These are phyloP conservation scores for Astragalus glycyphyllos DNA, from an alignment of 306 rosid species.

Conservation along the genomic window DNA sequence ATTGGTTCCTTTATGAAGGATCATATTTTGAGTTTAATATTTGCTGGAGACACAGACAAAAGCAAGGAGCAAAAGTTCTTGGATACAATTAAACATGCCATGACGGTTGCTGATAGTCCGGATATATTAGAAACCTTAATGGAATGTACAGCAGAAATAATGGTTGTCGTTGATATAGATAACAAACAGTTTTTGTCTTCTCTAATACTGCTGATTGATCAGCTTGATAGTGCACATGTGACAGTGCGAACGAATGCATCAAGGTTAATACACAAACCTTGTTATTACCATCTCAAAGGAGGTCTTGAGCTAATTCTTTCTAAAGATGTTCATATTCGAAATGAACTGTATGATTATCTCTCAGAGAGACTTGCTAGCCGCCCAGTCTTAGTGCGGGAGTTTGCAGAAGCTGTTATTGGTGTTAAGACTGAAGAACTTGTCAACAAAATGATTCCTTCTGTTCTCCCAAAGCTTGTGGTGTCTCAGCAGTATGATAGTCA, in stretches of 20 bases:
- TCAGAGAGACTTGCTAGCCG: slow-evolving; percentile 68
- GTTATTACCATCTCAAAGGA: slow-evolving; percentile 76
- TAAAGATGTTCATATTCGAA: slow-evolving; percentile 74
- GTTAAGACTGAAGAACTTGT: slow-evolving; percentile 77
- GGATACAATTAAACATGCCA: slow-evolving; percentile 64
- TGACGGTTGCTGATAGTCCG: slow-evolving; percentile 60
- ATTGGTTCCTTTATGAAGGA: slow-evolving; percentile 73
- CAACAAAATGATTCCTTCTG: slow-evolving; percentile 83
- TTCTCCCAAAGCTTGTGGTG: slow-evolving; percentile 91
- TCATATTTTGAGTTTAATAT: slow-evolving; percentile 61
- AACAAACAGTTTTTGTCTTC: slow-evolving; percentile 64
- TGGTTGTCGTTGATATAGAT: slow-evolving; percentile 70
- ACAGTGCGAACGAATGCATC: slow-evolving; percentile 83
- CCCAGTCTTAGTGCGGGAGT: slow-evolving; percentile 79
- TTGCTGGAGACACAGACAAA: slow-evolving; percentile 53
- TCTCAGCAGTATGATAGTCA: slow-evolving; percentile 73
- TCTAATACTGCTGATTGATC: slow-evolving; percentile 83
- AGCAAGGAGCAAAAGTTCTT: slow-evolving; percentile 67
- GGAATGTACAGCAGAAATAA: slow-evolving; percentile 81
- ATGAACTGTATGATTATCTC: slow-evolving; percentile 79
- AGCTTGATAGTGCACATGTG: slow-evolving; percentile 80
- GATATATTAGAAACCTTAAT: slow-evolving; percentile 71
- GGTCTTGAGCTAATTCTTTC: slow-evolving; percentile 64
- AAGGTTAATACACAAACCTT: slow-evolving; percentile 76
- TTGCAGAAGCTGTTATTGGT: slow-evolving; percentile 87